These are phyloP conservation scores for Eucalyptus erythrocorys DNA, from an alignment of 345 rosid genomes.

Conservation along the genomic window DNA sequence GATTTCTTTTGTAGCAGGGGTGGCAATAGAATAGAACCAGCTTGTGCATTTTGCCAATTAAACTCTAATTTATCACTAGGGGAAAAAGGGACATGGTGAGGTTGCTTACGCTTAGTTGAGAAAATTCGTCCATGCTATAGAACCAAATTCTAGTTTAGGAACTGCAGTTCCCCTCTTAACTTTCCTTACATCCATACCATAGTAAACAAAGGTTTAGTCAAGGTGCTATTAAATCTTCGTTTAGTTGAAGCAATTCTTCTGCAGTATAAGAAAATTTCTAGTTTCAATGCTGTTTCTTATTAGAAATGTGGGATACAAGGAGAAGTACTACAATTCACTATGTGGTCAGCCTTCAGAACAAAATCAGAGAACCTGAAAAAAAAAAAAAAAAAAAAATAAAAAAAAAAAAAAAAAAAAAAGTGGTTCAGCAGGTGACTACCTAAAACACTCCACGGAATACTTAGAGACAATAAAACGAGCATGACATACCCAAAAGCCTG, in stretches of 20 bases:
- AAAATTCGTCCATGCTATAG: background rate
- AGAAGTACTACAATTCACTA: background rate
- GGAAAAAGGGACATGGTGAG: background rate
- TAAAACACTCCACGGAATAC: background rate
- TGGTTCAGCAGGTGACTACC: background rate
- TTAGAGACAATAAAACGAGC: background rate
- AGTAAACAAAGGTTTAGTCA: background rate
- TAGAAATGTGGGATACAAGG: background rate
- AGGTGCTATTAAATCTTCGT: background rate
- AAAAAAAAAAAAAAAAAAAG: fast-evolving
- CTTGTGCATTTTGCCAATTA: background rate
- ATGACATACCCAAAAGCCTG: conserved; percentile 71
- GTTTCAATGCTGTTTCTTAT: background rate
- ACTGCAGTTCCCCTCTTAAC: background rate
- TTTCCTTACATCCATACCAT: background rate
- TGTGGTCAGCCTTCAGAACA: background rate
- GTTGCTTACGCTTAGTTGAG: background rate
- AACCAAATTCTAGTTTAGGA: background rate
- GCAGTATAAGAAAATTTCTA: background rate
- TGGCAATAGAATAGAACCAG: background rate
- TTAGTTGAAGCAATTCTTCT: background rate
- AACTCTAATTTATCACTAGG: background rate
- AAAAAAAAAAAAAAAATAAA: background rate
- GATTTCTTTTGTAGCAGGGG: background rate
- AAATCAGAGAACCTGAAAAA: background rate